Conservation (phyloP, 192 early-diverging fungal genomes). For the Mortierella antarctica region DNA sequence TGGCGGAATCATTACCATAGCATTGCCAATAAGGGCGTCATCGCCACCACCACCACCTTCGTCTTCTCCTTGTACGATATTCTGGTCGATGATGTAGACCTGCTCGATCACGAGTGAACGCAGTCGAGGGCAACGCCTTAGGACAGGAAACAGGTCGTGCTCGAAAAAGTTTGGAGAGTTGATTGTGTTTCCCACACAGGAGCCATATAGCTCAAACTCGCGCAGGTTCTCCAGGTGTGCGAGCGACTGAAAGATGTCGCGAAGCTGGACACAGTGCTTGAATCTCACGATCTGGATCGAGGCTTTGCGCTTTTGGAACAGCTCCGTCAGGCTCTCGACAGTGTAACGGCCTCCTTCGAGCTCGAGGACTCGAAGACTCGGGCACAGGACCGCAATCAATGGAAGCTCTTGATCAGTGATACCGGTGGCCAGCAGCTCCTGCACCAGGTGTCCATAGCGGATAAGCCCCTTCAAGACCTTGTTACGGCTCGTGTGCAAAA, state of each 20-base stretch:
- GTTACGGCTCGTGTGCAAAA: constrained; percentile 42
- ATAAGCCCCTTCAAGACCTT: constrained; percentile 35
- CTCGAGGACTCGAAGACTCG: constrained; percentile 40
- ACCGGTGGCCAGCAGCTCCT: constrained; percentile 43
- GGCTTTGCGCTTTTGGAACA: constrained; percentile 28
- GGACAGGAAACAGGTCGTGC: constrained; percentile 35
- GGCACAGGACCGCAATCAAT: constrained; percentile 21
- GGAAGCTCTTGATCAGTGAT: constrained; percentile 48
- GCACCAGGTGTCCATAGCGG: constrained; percentile 29
- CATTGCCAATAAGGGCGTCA: not conserved
- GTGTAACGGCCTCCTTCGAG: constrained; percentile 45
- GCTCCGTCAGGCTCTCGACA: constrained; percentile 21
- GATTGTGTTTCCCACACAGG: constrained; percentile 52
- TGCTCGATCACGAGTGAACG: constrained; percentile 25
- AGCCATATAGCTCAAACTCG: constrained; percentile 49
- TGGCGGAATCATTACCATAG: not conserved
- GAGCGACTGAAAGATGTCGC: constrained; percentile 41
- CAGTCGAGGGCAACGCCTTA: constrained; percentile 24
- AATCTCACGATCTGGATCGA: constrained; percentile 40
- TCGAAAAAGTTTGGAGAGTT: constrained; percentile 50
- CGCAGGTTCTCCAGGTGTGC: constrained; percentile 26
- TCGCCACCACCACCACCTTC: no score
- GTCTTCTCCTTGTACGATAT: constrained; percentile 14
- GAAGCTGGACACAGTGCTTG: constrained; percentile 28
- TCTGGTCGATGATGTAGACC: constrained; percentile 44